Percentiles rank a stretch among this genome's conserved stretches.
These are phyloP conservation scores for Cicer bijugum DNA, from an alignment of 306 rosid genomes.

Conservation along the genomic window DNA sequence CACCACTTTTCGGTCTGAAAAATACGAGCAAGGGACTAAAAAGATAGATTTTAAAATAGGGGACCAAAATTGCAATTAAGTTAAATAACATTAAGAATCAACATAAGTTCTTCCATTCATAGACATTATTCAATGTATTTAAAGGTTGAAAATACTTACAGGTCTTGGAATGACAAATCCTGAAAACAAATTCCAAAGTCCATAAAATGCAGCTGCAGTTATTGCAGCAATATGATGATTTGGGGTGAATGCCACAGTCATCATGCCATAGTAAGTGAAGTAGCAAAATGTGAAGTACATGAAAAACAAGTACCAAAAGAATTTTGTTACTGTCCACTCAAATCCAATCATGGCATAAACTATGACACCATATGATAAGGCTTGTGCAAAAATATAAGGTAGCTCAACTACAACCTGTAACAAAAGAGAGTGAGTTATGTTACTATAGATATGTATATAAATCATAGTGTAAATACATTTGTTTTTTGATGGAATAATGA, in stretches of 20 bases:
- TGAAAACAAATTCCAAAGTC: slow-evolving; percentile 78
- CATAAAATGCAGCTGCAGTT: slow-evolving; percentile 69
- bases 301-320: slow-evolving; percentile 78
- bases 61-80: too few species aligned
- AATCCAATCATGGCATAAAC: slow-evolving; percentile 87
- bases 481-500: not conserved
- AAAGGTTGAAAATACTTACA: slow-evolving; percentile 52
- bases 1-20: too few species aligned
- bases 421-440: slow-evolving; percentile 2
- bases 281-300: slow-evolving; percentile 73
- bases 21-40: too few species aligned
- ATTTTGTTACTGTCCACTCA: slow-evolving; percentile 59
- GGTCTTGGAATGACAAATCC: slow-evolving; percentile 71
- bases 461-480: not conserved
- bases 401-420: slow-evolving; percentile 71
- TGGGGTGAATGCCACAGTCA: slow-evolving; percentile 80
- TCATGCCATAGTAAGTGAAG: slow-evolving; percentile 88
- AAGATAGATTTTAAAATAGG: too few species aligned
- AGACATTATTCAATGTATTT: not conserved
- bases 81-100: not conserved
- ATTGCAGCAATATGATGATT: slow-evolving; percentile 70
- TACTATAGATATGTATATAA: slow-evolving; percentile 9
- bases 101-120: not conserved
- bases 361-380: slow-evolving; percentile 56
- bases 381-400: slow-evolving; percentile 68